phyloP scores from a whole-genome alignment of 2,329 filamentous ascomycete species.

The Diaporthe amygdali region DNA sequence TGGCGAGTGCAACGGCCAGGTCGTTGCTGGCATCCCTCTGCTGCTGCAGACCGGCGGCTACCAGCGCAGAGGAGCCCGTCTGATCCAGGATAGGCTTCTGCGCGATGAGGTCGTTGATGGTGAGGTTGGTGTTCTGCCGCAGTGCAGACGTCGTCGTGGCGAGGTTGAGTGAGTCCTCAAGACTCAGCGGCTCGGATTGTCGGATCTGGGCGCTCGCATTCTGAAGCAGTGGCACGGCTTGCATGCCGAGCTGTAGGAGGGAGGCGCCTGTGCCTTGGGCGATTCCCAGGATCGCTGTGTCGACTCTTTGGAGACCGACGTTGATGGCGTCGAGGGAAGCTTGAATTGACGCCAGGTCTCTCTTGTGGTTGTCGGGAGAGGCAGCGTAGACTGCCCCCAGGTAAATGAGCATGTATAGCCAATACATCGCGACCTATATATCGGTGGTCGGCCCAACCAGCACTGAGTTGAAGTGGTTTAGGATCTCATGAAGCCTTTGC shows the following conservation, averaged over 20 bases:
- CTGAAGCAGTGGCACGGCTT: neutral
- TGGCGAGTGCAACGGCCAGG: slow-evolving; percentile 1
- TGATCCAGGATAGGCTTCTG: slow-evolving; percentile 7
- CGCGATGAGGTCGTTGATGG: slow-evolving; percentile 16
- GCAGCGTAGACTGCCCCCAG: neutral
- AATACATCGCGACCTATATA: neutral
- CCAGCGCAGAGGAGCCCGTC: neutral
- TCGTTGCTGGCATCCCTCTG: neutral
- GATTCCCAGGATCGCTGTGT: slow-evolving; percentile 9
- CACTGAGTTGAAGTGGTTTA: neutral
- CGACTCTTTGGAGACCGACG: slow-evolving; percentile 5
- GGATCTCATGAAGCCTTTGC: neutral
- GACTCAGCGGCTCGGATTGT: neutral
- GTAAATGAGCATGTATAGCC: neutral
- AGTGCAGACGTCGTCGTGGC: slow-evolving; percentile 1
- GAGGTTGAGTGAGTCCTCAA: slow-evolving; percentile 5
- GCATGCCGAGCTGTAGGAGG: neutral
- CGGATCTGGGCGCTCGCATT: slow-evolving; percentile 11
- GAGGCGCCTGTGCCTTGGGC: neutral
- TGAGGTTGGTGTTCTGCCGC: slow-evolving; percentile 17
- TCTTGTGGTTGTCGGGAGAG: neutral
- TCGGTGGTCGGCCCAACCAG: neutral
- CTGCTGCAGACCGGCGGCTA: neutral
- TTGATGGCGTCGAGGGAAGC: slow-evolving; percentile 14
- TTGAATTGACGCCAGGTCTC: slow-evolving; percentile 14